These are phyloP conservation scores for Zygoascus bituminiphila DNA, from an alignment of 805 yeast species.

Conservation along the genomic window DNA sequence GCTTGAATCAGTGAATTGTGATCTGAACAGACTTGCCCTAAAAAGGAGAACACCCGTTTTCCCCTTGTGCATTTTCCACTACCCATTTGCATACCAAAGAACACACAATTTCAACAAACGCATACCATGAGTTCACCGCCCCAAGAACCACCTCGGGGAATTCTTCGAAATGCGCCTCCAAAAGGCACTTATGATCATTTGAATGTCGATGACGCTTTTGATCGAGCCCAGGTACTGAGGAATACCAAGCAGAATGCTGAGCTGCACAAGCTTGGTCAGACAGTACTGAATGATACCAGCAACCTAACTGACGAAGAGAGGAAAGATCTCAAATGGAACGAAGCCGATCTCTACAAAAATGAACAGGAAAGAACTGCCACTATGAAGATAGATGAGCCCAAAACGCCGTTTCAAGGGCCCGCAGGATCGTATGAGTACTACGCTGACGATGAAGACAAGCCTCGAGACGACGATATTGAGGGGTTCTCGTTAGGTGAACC, in stretches of 20 bases:
- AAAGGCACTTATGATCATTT: slow-evolving; percentile 9
- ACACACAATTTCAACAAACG: no score
- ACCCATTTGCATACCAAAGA: no score
- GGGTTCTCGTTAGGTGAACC: slow-evolving; percentile 27
- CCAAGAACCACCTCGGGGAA: slow-evolving; percentile 15
- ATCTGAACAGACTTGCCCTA: no score
- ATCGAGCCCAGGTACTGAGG: slow-evolving; percentile 63
- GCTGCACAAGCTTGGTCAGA: slow-evolving; percentile 23
- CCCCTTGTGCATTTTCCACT: no score
- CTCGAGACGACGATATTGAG: slow-evolving; percentile 22
- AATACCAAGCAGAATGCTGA: slow-evolving; percentile 70
- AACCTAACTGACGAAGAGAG: slow-evolving; percentile 9
- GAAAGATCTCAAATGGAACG: slow-evolving; percentile 66
- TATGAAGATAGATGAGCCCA: slow-evolving; percentile 88
- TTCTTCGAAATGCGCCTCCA: slow-evolving; percentile 21
- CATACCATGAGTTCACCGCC: no score
- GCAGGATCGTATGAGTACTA: slow-evolving; percentile 65
- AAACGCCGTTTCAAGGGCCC: slow-evolving; percentile 91
- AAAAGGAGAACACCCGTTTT: no score
- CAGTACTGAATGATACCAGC: slow-evolving; percentile 18
- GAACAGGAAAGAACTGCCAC: slow-evolving; percentile 68
- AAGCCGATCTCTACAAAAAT: slow-evolving; percentile 59
- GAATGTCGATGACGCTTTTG: slow-evolving; percentile 12
- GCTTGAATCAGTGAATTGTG: no score
- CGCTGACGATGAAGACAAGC: slow-evolving; percentile 54